Evolutionary conservation across 768 basidiomycete genomes (phyloP).

Genomic region (Termitomyces sp.): DNA sequence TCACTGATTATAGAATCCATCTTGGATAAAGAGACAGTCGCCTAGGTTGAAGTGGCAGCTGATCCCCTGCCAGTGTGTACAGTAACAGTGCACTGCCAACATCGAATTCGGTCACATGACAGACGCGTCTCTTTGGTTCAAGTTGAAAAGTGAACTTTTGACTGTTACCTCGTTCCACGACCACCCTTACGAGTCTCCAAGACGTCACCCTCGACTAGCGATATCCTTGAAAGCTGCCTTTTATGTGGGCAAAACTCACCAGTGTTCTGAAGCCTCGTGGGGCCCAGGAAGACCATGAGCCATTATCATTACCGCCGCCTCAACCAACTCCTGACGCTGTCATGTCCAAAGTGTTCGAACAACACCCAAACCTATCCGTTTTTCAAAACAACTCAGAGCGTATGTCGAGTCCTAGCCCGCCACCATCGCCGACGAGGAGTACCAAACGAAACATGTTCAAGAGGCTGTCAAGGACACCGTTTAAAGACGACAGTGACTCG

Average conservation of each 20-base stretch:
- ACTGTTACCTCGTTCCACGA: constrained; percentile 11
- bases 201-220: background rate
- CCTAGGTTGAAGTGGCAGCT: too few species aligned
- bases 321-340: constrained; percentile 33
- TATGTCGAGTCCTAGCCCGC: constrained; percentile 33
- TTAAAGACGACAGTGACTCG: constrained; percentile 38
- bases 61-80: too few species aligned
- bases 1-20: too few species aligned
- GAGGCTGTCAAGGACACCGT: constrained; percentile 40
- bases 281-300: constrained; percentile 21
- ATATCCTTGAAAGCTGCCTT: constrained; percentile 1
- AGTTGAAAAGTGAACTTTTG: constrained; percentile 13
- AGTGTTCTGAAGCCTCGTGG: constrained; percentile 48
- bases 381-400: constrained; percentile 40
- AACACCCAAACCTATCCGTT: constrained; percentile 59
- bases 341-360: constrained; percentile 50
- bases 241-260: constrained; percentile 64
- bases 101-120: constrained; percentile 21
- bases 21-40: too few species aligned
- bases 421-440: constrained; percentile 48
- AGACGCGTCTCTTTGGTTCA: constrained; percentile 17
- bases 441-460: constrained; percentile 50
- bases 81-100: too few species aligned
- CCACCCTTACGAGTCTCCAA: constrained; percentile 4
- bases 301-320: constrained; percentile 16